Conservation (phyloP, 352 stramenopile species). For the Pythium dissimile region DNA sequence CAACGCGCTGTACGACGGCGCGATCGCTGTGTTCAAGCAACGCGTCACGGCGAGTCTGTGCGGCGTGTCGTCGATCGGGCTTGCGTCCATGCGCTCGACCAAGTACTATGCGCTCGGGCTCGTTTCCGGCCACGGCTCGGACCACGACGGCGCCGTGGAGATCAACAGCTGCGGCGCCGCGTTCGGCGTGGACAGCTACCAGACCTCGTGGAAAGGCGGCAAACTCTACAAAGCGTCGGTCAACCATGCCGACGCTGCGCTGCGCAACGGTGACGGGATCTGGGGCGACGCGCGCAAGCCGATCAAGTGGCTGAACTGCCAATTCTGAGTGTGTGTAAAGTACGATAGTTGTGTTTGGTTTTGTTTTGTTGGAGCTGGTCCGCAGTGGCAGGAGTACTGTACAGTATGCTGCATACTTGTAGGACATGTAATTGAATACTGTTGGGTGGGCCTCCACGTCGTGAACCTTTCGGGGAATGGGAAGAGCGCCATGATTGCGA, state of each 20-base stretch:
- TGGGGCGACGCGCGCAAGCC: slow-evolving; percentile 31
- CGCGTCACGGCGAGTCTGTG: slow-evolving; percentile 18
- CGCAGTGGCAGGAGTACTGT: too few relatives aligned
- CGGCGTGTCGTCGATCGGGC: slow-evolving; percentile 20
- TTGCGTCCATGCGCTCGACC: not conserved
- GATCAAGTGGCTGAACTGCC: slow-evolving; percentile 34
- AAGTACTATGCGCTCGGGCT: slow-evolving; percentile 2
- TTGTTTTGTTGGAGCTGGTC: too few relatives aligned
- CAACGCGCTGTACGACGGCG: slow-evolving; percentile 16
- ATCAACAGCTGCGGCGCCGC: slow-evolving; percentile 21
- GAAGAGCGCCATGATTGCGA: too few relatives aligned
- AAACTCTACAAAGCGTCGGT: slow-evolving; percentile 25
- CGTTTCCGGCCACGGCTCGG: not conserved
- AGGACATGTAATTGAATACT: too few relatives aligned
- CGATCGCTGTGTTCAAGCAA: not conserved
- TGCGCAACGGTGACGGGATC: slow-evolving; percentile 25
- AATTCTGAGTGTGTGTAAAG: slow-evolving; percentile 13
- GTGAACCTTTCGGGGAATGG: too few relatives aligned
- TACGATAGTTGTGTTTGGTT: not conserved
- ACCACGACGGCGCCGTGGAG: slow-evolving; percentile 29
- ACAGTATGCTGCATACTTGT: too few relatives aligned
- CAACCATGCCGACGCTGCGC: slow-evolving; percentile 27
- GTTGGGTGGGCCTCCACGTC: too few relatives aligned
- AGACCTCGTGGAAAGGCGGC: slow-evolving; percentile 7
- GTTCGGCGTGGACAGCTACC: slow-evolving; percentile 8